Percentiles rank a stretch among this genome's conserved stretches.
Evolutionary conservation across 1,284 basidiomycete species (phyloP).

Genomic region (Peniophora sp.): DNA sequence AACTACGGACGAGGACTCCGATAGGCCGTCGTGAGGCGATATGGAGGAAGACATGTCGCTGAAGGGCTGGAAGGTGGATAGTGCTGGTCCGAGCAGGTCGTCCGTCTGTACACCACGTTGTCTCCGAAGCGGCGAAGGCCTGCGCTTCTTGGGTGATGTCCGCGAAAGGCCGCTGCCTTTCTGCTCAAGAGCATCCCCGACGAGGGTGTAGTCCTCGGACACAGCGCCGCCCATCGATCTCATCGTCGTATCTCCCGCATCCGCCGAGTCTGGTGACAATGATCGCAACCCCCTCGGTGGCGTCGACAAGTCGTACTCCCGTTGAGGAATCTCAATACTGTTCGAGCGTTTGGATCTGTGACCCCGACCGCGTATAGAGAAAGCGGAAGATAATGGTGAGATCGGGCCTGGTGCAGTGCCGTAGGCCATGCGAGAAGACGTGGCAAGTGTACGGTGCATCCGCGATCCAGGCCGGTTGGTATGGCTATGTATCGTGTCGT

Average conservation of each 20-base stretch:
- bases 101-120: slow-evolving; percentile 65
- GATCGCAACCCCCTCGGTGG: slow-evolving; percentile 52
- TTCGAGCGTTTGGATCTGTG: slow-evolving; percentile 14
- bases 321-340: slow-evolving; percentile 20
- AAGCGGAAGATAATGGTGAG: slow-evolving; percentile 10
- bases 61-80: slow-evolving; percentile 25
- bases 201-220: not conserved
- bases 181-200: not conserved
- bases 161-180: not conserved
- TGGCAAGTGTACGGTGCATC: slow-evolving; percentile 1
- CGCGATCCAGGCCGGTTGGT: slow-evolving; percentile 1
- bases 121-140: not conserved
- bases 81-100: slow-evolving; percentile 17
- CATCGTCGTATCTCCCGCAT: slow-evolving; percentile 31
- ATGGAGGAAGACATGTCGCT: slow-evolving; percentile 33
- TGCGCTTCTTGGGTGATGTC: not conserved
- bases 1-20: slow-evolving; percentile 60
- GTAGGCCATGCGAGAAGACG: slow-evolving; percentile 3
- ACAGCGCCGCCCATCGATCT: slow-evolving; percentile 1
- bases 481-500: not conserved
- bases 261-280: slow-evolving; percentile 47
- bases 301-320: slow-evolving; percentile 50
- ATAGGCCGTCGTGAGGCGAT: slow-evolving; percentile 49
- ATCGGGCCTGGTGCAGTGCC: slow-evolving; percentile 10
- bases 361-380: slow-evolving; percentile 3